These are phyloP conservation scores for Serendipita sp. DNA, from an alignment of 1,284 basidiomycete species.

Conservation along the genomic window DNA sequence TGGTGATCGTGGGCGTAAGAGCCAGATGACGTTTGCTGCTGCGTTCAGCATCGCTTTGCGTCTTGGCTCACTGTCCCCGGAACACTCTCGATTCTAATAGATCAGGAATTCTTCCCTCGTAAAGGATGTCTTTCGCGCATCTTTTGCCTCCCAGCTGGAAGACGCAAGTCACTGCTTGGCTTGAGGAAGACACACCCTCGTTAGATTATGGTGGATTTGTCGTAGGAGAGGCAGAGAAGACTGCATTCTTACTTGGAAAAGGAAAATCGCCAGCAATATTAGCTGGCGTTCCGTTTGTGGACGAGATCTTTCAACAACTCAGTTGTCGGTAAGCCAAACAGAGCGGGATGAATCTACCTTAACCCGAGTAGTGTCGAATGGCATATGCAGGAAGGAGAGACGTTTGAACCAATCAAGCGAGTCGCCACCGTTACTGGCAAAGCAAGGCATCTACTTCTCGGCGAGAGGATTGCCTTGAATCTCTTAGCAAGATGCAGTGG, in stretches of 20 bases:
- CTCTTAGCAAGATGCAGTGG: conserved; percentile 90
- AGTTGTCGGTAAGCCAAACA: conserved; percentile 66
- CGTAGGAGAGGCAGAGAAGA: conserved; percentile 78
- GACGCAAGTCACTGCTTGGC: conserved; percentile 65
- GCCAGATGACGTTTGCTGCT: too few species aligned
- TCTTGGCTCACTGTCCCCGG: too few species aligned
- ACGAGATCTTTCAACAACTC: conserved; percentile 82
- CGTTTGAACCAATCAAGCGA: conserved; percentile 68
- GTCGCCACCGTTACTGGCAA: conserved; percentile 87
- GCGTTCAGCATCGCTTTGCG: too few species aligned
- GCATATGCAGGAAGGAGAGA: conserved; percentile 76
- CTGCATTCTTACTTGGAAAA: conserved; percentile 86
- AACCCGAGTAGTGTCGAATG: conserved; percentile 64
- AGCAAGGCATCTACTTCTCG: conserved; percentile 78
- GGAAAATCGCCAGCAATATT: conserved; percentile 62
- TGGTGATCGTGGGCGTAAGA: too few species aligned
- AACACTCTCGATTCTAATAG: not conserved
- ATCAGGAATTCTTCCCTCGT: not conserved
- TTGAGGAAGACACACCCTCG: conserved; percentile 87
- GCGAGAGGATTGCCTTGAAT: conserved; percentile 90
- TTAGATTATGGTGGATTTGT: conserved; percentile 98
- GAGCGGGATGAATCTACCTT: not conserved
- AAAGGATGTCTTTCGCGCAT: conserved; percentile 36
- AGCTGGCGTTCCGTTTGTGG: conserved; percentile 91
- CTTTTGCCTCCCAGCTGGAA: conserved; percentile 88